Base-by-base conservation (phyloP, 768 basidiomycete genomes). In the Paxillus involutus region DNA sequence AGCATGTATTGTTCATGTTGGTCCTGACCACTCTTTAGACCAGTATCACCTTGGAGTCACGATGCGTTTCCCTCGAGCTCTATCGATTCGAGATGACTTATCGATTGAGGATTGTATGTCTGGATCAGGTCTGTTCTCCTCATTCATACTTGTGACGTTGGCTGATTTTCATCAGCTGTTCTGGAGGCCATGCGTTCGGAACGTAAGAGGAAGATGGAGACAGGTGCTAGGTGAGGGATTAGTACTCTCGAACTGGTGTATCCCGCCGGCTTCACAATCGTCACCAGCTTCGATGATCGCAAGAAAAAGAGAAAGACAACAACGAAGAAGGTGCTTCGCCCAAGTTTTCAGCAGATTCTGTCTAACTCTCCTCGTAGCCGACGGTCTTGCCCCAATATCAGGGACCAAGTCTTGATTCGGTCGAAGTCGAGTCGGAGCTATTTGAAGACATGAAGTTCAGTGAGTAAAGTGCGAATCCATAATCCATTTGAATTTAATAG, bases 51-150 rank as follows among this genome's bases (percentile, higher is more conserved):
- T 94, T 58, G 89, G 87, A 4, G 83, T 87, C 57, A 98, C 96
- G 0, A 88, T 99, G 84, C 86, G 97, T 19, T 99, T 99, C 65
- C 96, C 97, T 43, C 82, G 95, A 52, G 93, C 91, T 14, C 62
- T 92, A 44, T 65, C 71, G 3, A 92, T 95, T 55, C 82, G 92
- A 21, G 89, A 91, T 47, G 94, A 97, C 62, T 76, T 91, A 17
- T 79, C 68, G 33, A 73, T 84, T 40, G 80, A 80, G 1, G 91
- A 93, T 62, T 91, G 89, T 66, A 80, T 88, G 80, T 76, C 82
- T 10, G 85, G 85, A 1, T 77, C 83, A 44, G 83, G 91, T 88
- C 53, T 16, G 58, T 45, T 46, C n/a, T 40, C 17, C 35, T 50
- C 6, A 14, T 16, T 37, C 19, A 14, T 35, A 30, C 21, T 16